Evolutionary conservation across 352 stramenopile genomes (phyloP).

Genomic region (Blastocystis sp.): DNA sequence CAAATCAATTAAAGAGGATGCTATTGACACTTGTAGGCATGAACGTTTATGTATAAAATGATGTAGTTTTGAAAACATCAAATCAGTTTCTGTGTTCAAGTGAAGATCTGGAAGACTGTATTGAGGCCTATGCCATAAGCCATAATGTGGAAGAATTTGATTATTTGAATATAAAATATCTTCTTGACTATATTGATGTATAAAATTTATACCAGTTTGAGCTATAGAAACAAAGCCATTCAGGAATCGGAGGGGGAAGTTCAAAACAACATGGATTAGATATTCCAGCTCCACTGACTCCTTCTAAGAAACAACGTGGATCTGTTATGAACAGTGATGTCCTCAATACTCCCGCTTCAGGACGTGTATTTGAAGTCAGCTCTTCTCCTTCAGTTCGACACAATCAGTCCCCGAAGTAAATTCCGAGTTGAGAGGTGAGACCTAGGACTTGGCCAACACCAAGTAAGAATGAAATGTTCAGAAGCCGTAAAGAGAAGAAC

Average conservation of each 20-base stretch:
- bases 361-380: conserved; percentile 5
- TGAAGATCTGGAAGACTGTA: not conserved
- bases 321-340: not conserved
- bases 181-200: conserved; percentile 8
- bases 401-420: conserved; percentile 18
- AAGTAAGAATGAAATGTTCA: conserved; percentile 29
- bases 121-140: conserved; percentile 17
- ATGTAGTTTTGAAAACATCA: conserved; percentile 4
- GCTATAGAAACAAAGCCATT: not conserved
- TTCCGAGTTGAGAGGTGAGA: not conserved
- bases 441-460: conserved; percentile 40
- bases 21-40: conserved; percentile 4
- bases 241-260: not conserved
- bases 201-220: not conserved
- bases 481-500: conserved; percentile 10
- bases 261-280: not conserved
- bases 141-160: conserved; percentile 29
- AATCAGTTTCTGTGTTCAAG: not conserved
- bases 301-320: conserved; percentile 24
- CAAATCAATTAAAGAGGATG: not conserved
- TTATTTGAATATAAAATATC: conserved; percentile 3
- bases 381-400: conserved; percentile 14
- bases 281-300: not conserved
- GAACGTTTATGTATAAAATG: not conserved
- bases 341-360: not conserved